Conservation (phyloP, 768 basidiomycete genomes). For the Trametes gibbosa region DNA sequence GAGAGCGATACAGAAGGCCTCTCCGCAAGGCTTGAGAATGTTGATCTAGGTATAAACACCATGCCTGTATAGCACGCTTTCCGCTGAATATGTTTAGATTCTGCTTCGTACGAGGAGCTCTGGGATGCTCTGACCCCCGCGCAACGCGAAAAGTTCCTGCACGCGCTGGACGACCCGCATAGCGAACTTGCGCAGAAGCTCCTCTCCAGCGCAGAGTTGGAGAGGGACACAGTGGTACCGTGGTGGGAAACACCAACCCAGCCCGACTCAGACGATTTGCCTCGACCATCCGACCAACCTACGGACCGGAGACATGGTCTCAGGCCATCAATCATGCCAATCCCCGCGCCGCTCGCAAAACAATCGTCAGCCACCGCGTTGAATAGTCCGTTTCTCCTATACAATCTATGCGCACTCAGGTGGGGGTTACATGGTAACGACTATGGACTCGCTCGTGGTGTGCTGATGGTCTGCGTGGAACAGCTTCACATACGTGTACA, state of each 20-base stretch:
- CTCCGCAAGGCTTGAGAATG: conserved; percentile 45
- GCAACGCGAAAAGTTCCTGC: conserved; percentile 60
- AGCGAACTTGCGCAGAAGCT: conserved; percentile 60
- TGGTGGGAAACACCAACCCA: conserved; percentile 64
- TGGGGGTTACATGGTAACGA: conserved; percentile 34
- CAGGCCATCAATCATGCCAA: conserved; percentile 42
- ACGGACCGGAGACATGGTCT: conserved; percentile 27
- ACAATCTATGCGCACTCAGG: conserved; percentile 70
- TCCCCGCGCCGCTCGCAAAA: conserved; percentile 46
- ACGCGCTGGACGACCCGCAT: conserved; percentile 57
- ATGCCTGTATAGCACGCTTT: too few species aligned
- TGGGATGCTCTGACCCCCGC: conserved; percentile 60
- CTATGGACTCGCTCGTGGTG: too few species aligned
- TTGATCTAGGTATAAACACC: conserved; percentile 58
- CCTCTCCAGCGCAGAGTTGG: conserved; percentile 54
- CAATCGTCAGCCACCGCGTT: conserved; percentile 22
- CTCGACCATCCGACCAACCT: conserved; percentile 5
- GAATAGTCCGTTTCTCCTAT: conserved; percentile 43
- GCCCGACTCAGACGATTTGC: neutral
- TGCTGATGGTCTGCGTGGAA: neutral
- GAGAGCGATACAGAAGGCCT: conserved; percentile 45
- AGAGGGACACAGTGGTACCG: conserved; percentile 48
- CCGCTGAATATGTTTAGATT: conserved; percentile 41
- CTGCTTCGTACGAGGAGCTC: conserved; percentile 52
- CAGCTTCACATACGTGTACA: conserved; percentile 70